Base-by-base conservation (phyloP, 441 rosid genomes). In the Francoa sonchifolia region DNA sequence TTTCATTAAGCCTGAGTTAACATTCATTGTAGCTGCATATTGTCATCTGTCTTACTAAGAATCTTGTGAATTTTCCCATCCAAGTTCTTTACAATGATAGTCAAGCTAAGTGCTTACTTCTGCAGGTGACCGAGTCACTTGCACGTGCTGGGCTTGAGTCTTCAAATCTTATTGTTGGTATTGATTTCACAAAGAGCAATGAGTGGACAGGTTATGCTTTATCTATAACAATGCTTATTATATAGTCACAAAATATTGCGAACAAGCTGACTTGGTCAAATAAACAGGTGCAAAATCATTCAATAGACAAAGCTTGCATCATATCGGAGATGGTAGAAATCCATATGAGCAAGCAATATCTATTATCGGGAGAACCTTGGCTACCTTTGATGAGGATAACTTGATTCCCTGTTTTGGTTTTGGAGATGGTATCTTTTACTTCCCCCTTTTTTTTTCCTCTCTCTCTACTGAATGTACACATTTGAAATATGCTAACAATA, bases 131-230 rank as follows among this genome's bases (percentile, higher is more conserved):
- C 0, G 76, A 37, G 44, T 85, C 78, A 52, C 82, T 80, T 51
- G 73, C 75, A 20, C 64, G 12, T 39, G 77, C 92, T 0, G 92
- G 92, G 37, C 67, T 80, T 5, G 86, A 80, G 60, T 77, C 92
- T 42, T 80, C 86, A 13, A 80, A 77, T 62, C 82, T 80, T 48
- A 77, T 80, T 6, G 76, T 80, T 26, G 86, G 92, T 48, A 72
- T 80, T 15, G 92, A 80, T 70, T 80, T 74, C 54, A 80, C 92
- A 2, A 80, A 80, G 71, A 80, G 92, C 65, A 80, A 80, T 9
- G 83, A 74, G 36, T 80, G 92, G 92, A 80, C 86, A 68, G 90
- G 90, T 80, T 35, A 5, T 41, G 27, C 16, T 58, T 40, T 27
- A 13, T 50, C 33, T 61, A 23, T 40, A 16, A 6, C 33, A 39